phyloP scores from a whole-genome alignment of 768 basidiomycete genomes.

The Tulasnella sp. region DNA sequence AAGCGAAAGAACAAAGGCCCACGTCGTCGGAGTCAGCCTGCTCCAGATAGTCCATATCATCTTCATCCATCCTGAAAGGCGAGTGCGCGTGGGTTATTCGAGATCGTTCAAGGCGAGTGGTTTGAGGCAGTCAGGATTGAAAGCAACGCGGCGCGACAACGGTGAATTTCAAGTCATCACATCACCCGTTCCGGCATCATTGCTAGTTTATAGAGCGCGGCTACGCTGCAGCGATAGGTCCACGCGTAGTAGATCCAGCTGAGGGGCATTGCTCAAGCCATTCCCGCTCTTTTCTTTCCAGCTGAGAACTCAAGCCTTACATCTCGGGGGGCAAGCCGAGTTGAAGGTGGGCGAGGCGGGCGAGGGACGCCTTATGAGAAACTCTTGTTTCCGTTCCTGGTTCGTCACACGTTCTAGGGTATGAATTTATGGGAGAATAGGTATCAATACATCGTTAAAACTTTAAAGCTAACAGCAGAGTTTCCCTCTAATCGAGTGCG shows the following conservation, averaged over 20 bases:
- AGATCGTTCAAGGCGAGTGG: background rate
- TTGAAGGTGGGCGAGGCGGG: background rate
- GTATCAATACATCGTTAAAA: no score
- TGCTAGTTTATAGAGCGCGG: background rate
- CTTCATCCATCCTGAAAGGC: constrained; percentile 74
- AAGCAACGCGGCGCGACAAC: background rate
- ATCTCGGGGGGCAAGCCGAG: background rate
- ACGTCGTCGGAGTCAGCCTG: constrained; percentile 87
- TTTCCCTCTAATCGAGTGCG: no score
- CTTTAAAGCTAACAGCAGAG: no score
- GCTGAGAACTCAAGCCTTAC: background rate
- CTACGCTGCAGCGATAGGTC: background rate
- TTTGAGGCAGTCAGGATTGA: background rate
- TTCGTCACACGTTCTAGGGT: no score
- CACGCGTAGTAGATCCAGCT: background rate
- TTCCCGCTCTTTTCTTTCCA: background rate
- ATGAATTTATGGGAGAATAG: no score
- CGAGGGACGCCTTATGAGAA: background rate
- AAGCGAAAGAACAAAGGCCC: no score
- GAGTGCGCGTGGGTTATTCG: background rate
- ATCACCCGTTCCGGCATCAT: background rate
- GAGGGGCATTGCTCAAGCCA: no score
- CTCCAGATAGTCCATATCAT: constrained; percentile 88
- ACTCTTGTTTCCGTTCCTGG: no score
- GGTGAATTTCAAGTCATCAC: background rate